These are phyloP conservation scores for Carex kokanica DNA, from an alignment of 176 grass and related monocot genomes.

Conservation along the genomic window DNA sequence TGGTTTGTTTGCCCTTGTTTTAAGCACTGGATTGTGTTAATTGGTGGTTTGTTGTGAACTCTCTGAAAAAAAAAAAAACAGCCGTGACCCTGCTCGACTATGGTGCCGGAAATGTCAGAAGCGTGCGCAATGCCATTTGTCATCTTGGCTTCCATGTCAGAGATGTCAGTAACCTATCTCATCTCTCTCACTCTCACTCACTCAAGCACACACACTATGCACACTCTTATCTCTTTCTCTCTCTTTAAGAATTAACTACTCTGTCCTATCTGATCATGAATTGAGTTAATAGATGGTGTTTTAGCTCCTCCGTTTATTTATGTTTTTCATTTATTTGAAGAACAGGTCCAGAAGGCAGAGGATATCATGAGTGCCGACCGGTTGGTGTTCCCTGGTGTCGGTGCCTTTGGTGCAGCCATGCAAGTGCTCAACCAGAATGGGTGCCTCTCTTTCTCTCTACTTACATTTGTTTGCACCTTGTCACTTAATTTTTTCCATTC, in stretches of 20 bases:
- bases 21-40: too few relatives aligned
- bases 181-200: too few relatives aligned
- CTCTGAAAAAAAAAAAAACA: background rate
- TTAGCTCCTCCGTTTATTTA: background rate
- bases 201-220: too few relatives aligned
- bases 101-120: conserved; percentile 84
- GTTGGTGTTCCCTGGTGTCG: conserved; percentile 86
- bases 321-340: background rate
- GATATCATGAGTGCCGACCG: conserved; percentile 74
- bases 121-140: conserved; percentile 83
- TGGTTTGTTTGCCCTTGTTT: background rate
- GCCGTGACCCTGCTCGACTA: conserved; percentile 90
- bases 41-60: too few relatives aligned
- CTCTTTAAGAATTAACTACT: background rate
- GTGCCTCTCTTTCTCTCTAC: conserved; percentile 4
- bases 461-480: background rate
- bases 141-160: conserved; percentile 73
- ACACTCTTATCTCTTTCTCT: too few relatives aligned
- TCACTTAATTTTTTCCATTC: background rate
- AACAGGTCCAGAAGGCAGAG: conserved; percentile 64
- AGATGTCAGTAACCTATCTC: conserved; percentile 35
- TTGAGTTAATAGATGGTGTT: background rate
- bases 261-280: background rate
- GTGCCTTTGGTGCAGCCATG: conserved; percentile 96
- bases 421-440: conserved; percentile 66